These are phyloP conservation scores for Pyrus bretschneideri DNA, from an alignment of 306 rosid genomes.

Conservation along the genomic window DNA sequence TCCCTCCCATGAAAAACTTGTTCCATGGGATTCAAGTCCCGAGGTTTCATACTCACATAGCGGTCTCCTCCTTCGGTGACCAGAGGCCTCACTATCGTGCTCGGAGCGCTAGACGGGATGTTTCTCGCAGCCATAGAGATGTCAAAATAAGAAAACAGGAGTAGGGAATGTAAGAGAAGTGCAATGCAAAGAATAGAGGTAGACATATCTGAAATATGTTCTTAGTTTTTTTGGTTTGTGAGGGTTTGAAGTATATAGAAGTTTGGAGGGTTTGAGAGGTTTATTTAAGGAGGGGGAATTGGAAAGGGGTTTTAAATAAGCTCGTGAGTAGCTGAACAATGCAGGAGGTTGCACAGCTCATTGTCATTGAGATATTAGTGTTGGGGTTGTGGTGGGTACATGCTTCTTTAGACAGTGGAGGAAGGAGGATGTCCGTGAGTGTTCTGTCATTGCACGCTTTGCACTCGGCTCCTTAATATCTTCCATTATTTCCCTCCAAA, in stretches of 20 bases:
- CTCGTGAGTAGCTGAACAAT: slow-evolving; percentile 49
- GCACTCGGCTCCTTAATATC: neutral
- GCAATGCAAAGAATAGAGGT: slow-evolving; percentile 17
- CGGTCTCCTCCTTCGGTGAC: slow-evolving; percentile 31
- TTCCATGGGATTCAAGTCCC: slow-evolving; percentile 28
- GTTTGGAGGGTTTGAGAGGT: neutral
- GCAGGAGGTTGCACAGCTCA: slow-evolving; percentile 37
- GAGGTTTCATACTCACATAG: slow-evolving; percentile 36
- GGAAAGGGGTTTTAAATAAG: slow-evolving; percentile 41
- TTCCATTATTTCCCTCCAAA: neutral
- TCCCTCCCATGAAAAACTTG: slow-evolving; percentile 38
- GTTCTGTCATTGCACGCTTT: slow-evolving; percentile 11
- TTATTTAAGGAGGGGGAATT: slow-evolving; percentile 5
- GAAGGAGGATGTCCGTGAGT: slow-evolving; percentile 13
- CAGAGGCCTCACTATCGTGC: slow-evolving; percentile 67
- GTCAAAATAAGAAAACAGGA: slow-evolving; percentile 27
- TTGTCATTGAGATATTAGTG: slow-evolving; percentile 7
- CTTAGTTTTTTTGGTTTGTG: neutral
- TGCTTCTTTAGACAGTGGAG: slow-evolving; percentile 10
- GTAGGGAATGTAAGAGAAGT: slow-evolving; percentile 19
- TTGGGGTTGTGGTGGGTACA: slow-evolving; percentile 34
- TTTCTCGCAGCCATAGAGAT: slow-evolving; percentile 42
- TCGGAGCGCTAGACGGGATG: slow-evolving; percentile 77
- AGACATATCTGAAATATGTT: slow-evolving; percentile 24
- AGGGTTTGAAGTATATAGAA: neutral